Evolutionary conservation across 306 rosid genomes (phyloP).

Genomic region (Bauhinia variegata): DNA sequence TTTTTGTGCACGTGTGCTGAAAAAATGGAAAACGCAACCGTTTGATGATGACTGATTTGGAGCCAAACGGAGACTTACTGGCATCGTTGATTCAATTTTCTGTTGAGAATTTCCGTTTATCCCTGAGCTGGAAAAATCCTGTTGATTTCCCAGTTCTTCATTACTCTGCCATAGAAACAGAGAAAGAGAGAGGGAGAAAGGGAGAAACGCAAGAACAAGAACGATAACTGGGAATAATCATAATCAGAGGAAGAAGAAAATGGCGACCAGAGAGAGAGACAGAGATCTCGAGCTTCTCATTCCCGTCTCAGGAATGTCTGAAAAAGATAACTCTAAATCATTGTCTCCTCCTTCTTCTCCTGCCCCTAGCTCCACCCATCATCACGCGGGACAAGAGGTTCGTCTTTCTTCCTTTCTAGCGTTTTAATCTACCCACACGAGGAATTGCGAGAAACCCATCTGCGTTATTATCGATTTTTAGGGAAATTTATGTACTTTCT

Average conservation of each 20-base stretch:
- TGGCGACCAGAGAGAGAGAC: constrained; percentile 60
- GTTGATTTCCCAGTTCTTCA: constrained; percentile 1
- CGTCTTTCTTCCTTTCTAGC: not conserved
- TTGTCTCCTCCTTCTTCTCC: constrained; percentile 55
- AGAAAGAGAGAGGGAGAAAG: constrained; percentile 3
- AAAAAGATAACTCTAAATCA: constrained; percentile 61
- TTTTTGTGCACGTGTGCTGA: not conserved
- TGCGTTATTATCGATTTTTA: not conserved
- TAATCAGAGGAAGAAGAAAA: constrained; percentile 32
- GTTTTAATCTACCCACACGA: not conserved
- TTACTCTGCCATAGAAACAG: not conserved
- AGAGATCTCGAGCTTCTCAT: constrained; percentile 81
- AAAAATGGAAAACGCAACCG: not conserved
- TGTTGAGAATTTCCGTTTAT: constrained; percentile 44
- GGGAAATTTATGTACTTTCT: not conserved
- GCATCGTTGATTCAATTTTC: constrained; percentile 33
- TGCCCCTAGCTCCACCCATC: constrained; percentile 35
- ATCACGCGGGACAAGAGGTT: constrained; percentile 80
- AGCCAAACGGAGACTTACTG: constrained; percentile 25
- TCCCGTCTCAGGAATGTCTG: constrained; percentile 55
- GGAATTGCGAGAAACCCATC: too few species aligned
- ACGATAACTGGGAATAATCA: not conserved
- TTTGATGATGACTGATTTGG: not conserved
- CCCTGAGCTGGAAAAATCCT: constrained; percentile 23
- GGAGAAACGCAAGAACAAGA: not conserved